Evolutionary conservation across 2,329 filamentous ascomycete species (phyloP), one percentile per base, ranked within the genome.

Genomic region (Calonectria naviculata): DNA sequence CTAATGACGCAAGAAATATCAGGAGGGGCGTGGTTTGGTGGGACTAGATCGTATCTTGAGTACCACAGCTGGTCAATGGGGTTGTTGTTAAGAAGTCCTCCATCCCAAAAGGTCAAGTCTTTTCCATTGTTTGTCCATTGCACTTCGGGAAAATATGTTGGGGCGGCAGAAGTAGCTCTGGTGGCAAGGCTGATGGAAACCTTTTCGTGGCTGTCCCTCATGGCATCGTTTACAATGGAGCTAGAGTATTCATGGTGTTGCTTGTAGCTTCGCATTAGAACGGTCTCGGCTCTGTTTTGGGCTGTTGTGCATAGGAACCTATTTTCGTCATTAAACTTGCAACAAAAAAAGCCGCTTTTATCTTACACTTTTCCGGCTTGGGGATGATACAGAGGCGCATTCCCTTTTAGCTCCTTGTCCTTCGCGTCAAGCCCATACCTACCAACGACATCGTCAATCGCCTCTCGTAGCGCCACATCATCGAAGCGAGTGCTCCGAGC

Each of bases 11-110:
- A 73, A 0, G 74, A 56, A 15, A 76, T 4, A 71, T 49, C 0
- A 21, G 9, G 0, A 13, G 49, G 74, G 60, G 0, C 70, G 24
- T 2, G 74, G 56, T 0, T 69, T 61, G 0, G 68, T 19, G 1
- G 70, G n/a, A 74, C 66, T 0, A 76, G 72, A 49, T 76, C 74
- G 15, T 72, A 76, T 24, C 74, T 54, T 4, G 72, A 56, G 61
- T 75, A 76, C 74, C 74, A 76, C 0, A 76, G 38, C 4, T 76
- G 74, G 4, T 75, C 74, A 1, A 76, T 76, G 0, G 74, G 74
- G 31, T 76, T 76, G 10, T 76, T 76, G 28, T 76, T 76, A 0
- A 76, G 64, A 2, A 76, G 74, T 0, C 74, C 74, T 0, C 74
- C 74, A 1, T 76, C 74, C 74, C 72, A 75, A 5, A 76, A 76